Conservation (phyloP, 306 rosid species). For the Urtica urens region DNA sequence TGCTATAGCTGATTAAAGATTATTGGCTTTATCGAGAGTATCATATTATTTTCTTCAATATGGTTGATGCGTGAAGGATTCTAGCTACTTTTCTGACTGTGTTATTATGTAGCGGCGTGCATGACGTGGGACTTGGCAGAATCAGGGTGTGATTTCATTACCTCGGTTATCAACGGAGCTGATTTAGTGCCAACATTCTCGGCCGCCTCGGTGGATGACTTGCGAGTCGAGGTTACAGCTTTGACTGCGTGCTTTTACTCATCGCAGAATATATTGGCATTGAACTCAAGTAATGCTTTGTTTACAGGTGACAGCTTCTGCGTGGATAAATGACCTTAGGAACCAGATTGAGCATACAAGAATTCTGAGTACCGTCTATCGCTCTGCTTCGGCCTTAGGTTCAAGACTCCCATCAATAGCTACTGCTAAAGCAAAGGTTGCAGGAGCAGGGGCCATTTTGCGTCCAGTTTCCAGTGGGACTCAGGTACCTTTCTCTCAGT, state of each 20-base stretch:
- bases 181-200: slow-evolving; percentile 96
- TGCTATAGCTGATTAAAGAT: neutral
- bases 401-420: slow-evolving; percentile 95
- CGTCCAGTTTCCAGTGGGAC: slow-evolving; percentile 92
- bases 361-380: slow-evolving; percentile 87
- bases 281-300: neutral
- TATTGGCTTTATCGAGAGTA: neutral
- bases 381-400: slow-evolving; percentile 94
- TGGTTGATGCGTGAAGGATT: too few species aligned
- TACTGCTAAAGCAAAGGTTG: slow-evolving; percentile 82
- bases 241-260: neutral
- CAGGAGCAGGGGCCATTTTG: slow-evolving; percentile 87
- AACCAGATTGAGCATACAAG: slow-evolving; percentile 86
- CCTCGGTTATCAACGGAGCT: slow-evolving; percentile 86
- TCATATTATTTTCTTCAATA: too few species aligned
- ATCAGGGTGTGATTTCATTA: slow-evolving; percentile 59
- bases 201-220: slow-evolving; percentile 88
- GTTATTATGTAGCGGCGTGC: slow-evolving; percentile 73
- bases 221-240: slow-evolving; percentile 74
- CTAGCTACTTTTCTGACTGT: slow-evolving; percentile 19
- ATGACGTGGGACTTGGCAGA: slow-evolving; percentile 99
- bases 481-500: slow-evolving; percentile 45
- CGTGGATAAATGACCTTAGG: slow-evolving; percentile 93
- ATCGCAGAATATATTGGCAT: neutral
- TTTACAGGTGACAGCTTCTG: slow-evolving; percentile 85